These are phyloP conservation scores for Gonapodya prolifera DNA, from an alignment of 192 early-diverging fungal genomes.

Conservation along the genomic window DNA sequence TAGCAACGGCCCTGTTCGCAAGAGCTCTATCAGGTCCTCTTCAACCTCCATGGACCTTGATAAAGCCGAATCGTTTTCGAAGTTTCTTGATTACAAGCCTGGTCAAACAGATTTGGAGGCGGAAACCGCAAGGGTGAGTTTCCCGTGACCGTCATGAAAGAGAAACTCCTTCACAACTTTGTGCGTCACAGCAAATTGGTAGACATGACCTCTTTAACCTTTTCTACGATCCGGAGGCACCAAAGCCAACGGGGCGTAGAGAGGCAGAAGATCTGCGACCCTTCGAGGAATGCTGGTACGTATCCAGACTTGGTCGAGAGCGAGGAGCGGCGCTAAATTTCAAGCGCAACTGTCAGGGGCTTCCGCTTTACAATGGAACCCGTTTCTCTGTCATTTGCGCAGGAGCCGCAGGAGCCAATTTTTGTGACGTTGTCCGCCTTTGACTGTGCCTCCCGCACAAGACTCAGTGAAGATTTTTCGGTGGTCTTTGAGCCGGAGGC, in stretches of 20 bases:
- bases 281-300: neutral
- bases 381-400: neutral
- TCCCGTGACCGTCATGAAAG: neutral
- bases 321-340: neutral
- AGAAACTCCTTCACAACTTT: neutral
- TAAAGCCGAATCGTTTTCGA: neutral
- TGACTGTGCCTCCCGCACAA: neutral
- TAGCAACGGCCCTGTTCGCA: neutral
- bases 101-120: neutral
- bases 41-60: neutral
- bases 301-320: neutral
- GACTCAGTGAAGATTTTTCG: neutral
- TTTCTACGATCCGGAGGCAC: neutral
- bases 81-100: neutral
- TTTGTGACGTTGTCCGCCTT: neutral
- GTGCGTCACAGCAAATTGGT: neutral
- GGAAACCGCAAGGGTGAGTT: neutral
- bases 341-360: neutral
- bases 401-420: neutral
- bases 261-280: neutral
- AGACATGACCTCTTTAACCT: neutral
- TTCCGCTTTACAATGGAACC: neutral
- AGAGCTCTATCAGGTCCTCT: neutral
- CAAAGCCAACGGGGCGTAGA: neutral
- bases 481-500: neutral